Percentiles rank a stretch among this genome's conserved stretches.
phyloP scores from a whole-genome alignment of 257 asterid genomes.

The Solanum pimpinellifolium region DNA sequence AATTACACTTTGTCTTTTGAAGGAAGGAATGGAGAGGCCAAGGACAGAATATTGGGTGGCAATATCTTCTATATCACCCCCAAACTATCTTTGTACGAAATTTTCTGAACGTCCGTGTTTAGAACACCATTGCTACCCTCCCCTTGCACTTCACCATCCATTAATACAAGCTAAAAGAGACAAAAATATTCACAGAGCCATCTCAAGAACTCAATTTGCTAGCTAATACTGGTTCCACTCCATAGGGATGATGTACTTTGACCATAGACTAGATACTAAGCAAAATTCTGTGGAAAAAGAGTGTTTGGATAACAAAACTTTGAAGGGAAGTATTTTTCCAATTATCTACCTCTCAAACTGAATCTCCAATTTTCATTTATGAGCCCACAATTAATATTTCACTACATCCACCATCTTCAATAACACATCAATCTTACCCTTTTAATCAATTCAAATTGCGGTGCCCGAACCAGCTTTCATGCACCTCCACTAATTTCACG shows the following conservation, averaged over 20 bases:
- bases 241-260: neutral
- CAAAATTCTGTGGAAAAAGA: neutral
- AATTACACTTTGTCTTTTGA: neutral
- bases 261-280: neutral
- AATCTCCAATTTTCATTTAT: neutral
- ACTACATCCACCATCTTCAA: neutral
- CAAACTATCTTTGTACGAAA: neutral
- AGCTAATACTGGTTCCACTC: neutral
- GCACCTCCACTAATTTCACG: neutral
- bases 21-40: neutral
- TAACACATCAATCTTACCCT: neutral
- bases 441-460: neutral
- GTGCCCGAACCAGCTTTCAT: neutral
- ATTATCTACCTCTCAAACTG: neutral
- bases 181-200: neutral
- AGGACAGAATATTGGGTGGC: neutral
- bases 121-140: neutral
- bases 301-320: neutral
- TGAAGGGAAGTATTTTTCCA: neutral
- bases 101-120: neutral
- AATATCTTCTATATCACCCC: neutral
- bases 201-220: neutral
- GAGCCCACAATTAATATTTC: neutral
- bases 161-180: neutral
- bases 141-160: neutral